Percentiles rank a stretch among this genome's conserved stretches.
phyloP scores from a whole-genome alignment of 192 early-diverging fungal species.

The Piromyces finnis region DNA sequence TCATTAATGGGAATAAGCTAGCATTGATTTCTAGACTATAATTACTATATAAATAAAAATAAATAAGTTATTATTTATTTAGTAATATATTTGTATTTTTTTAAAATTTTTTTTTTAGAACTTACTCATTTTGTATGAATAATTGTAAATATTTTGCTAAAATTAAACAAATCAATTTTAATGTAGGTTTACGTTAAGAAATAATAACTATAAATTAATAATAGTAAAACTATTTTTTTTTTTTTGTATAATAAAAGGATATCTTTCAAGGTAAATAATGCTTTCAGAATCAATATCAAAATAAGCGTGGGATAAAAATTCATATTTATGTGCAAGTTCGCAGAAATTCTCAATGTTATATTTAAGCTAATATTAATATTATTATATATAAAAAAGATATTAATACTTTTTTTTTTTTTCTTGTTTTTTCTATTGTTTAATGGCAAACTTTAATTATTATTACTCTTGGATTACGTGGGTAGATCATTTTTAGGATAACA shows the following conservation, averaged over 20 bases:
- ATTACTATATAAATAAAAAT: neutral
- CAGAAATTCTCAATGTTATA: neutral
- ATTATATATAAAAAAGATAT: neutral
- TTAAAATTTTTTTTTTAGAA: neutral
- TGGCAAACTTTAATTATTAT: too few relatives aligned
- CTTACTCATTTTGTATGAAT: neutral
- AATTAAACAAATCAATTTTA: neutral
- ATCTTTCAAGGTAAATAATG: neutral
- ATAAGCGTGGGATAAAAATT: neutral
- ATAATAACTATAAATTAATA: neutral
- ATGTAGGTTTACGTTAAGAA: neutral
- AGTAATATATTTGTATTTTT: too few relatives aligned
- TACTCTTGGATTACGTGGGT: neutral
- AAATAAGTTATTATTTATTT: too few relatives aligned
- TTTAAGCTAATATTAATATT: neutral
- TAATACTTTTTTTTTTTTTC: too few relatives aligned
- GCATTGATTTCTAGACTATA: neutral
- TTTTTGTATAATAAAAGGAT: neutral
- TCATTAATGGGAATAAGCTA: neutral
- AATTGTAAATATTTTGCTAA: neutral
- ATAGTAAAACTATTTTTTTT: neutral
- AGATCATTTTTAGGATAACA: neutral
- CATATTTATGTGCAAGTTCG: neutral
- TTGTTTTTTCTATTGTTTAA: too few relatives aligned
- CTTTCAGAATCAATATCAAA: neutral